Conservation (phyloP, 257 asterid genomes). For the Echites panduratus region DNA sequence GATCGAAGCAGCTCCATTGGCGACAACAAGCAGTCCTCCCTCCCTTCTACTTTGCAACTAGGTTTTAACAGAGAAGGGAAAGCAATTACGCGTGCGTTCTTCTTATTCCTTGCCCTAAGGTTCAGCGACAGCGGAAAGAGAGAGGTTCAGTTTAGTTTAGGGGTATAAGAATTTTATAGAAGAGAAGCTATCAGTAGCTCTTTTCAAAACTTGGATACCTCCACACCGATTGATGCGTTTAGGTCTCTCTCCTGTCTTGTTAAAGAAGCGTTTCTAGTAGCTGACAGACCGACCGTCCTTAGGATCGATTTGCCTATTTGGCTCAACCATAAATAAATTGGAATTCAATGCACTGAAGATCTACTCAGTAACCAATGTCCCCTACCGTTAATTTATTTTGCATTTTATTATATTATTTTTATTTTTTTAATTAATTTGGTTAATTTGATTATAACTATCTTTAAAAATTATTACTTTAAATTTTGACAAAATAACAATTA, state of each 20-base stretch:
- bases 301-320: no score
- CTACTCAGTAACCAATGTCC: no score
- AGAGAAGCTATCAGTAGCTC: not conserved
- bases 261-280: not conserved
- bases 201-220: not conserved
- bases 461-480: no score
- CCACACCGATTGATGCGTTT: not conserved
- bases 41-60: not conserved
- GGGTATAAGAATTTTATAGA: not conserved
- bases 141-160: not conserved
- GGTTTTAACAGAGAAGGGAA: not conserved
- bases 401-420: no score
- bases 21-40: not conserved
- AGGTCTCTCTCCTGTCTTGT: not conserved
- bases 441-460: no score
- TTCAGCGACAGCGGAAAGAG: not conserved
- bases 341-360: no score
- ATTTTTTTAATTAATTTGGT: no score
- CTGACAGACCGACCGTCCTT: no score
- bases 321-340: no score
- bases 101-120: slow-evolving; percentile 14
- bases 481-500: no score
- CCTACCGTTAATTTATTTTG: no score
- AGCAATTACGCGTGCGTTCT: not conserved
- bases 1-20: slow-evolving; percentile 86